Conservation (phyloP, 2,329 filamentous ascomycete genomes). For the Clarireedia paspali region DNA sequence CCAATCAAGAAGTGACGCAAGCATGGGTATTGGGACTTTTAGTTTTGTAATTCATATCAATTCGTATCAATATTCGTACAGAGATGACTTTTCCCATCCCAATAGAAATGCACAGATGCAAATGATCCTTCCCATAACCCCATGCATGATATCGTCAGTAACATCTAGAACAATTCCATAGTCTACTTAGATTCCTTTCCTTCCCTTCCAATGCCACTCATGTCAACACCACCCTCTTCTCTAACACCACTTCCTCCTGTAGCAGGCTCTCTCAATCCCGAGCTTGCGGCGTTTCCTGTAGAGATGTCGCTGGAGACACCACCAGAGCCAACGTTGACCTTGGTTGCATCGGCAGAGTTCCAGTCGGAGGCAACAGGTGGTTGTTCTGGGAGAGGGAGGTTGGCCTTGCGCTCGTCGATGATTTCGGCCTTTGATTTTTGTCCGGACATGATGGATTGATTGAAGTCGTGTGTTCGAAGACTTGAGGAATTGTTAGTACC, state of each 20-base stretch:
- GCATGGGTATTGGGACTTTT: too few relatives aligned
- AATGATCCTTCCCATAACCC: too few relatives aligned
- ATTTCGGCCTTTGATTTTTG: constrained; percentile 48
- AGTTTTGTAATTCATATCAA: too few relatives aligned
- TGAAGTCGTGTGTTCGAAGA: background rate
- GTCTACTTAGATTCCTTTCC: constrained; percentile 40
- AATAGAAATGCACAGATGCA: too few relatives aligned
- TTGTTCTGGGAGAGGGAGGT: constrained; percentile 72
- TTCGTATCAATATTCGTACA: too few relatives aligned
- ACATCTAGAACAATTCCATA: background rate
- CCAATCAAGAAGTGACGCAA: too few relatives aligned
- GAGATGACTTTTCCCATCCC: too few relatives aligned
- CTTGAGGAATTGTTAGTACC: background rate
- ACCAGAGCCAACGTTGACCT: constrained; percentile 56
- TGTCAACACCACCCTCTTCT: constrained; percentile 40
- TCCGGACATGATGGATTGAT: constrained; percentile 25
- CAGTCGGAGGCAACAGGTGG: constrained; percentile 72
- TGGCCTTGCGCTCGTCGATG: constrained; percentile 60
- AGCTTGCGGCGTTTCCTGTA: constrained; percentile 38
- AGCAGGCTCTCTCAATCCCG: constrained; percentile 51
- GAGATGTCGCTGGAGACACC: constrained; percentile 36
- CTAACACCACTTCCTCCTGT: constrained; percentile 47
- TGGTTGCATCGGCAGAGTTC: constrained; percentile 62
- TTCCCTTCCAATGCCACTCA: constrained; percentile 56
- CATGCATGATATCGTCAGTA: too few relatives aligned